These are phyloP conservation scores for Fusarium sp. DNA, from an alignment of 2,329 filamentous ascomycete species.

Conservation along the genomic window DNA sequence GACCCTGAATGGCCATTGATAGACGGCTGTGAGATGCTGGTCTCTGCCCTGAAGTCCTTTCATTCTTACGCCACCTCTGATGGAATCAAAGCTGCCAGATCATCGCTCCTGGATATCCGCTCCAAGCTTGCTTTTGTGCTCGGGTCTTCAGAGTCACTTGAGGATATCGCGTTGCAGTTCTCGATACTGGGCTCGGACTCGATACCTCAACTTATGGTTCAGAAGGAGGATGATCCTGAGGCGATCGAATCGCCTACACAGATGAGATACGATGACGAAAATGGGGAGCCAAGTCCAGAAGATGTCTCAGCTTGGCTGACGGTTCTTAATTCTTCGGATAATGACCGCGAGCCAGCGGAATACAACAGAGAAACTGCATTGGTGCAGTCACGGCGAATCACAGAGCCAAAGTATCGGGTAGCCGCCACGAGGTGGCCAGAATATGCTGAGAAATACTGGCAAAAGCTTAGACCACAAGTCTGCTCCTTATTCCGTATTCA, in stretches of 20 bases:
- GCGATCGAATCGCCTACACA: slow-evolving; percentile 4
- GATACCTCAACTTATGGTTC: slow-evolving; percentile 32
- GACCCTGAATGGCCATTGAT: slow-evolving; percentile 42
- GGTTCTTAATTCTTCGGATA: slow-evolving; percentile 38
- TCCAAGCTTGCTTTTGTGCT: slow-evolving; percentile 47
- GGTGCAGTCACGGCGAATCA: slow-evolving; percentile 43
- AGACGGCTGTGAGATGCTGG: slow-evolving; percentile 42
- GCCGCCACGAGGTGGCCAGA: slow-evolving; percentile 51
- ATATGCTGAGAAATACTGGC: slow-evolving; percentile 51
- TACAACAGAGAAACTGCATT: slow-evolving; percentile 47
- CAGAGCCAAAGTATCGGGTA: slow-evolving; percentile 46
- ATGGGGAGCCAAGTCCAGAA: slow-evolving; percentile 29
- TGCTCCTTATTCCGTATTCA: slow-evolving; percentile 49
- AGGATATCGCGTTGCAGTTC: slow-evolving; percentile 44
- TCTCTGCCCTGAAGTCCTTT: slow-evolving; percentile 32
- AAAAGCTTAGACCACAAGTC: slow-evolving; percentile 46
- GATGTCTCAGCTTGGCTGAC: slow-evolving; percentile 44
- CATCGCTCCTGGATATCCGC: slow-evolving; percentile 38
- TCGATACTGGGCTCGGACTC: slow-evolving; percentile 40
- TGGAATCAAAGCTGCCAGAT: slow-evolving; percentile 43
- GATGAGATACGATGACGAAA: slow-evolving; percentile 15
- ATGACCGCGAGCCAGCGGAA: slow-evolving; percentile 51
- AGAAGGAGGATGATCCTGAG: slow-evolving; percentile 12
- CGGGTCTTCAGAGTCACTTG: slow-evolving; percentile 46
- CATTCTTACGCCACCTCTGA: slow-evolving; percentile 36